Conservation (phyloP, 2,329 filamentous ascomycete genomes). For the Fusarium devonianum region DNA sequence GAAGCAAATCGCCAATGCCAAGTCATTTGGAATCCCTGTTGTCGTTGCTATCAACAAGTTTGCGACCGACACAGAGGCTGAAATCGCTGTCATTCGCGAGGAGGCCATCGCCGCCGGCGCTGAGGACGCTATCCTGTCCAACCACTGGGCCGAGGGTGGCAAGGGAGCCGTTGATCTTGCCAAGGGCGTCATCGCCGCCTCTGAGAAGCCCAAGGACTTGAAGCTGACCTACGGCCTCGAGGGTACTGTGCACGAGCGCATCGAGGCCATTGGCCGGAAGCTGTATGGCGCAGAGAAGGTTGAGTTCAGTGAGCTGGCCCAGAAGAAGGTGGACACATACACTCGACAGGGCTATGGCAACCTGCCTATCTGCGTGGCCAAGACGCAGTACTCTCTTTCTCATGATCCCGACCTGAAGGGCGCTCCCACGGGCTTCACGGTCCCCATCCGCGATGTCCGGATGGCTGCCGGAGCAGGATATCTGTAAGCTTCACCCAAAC, state of each 20-base stretch:
- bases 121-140: conserved; percentile 89
- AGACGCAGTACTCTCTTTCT: conserved; percentile 96
- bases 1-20: conserved; percentile 94
- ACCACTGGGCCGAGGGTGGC: conserved; percentile 97
- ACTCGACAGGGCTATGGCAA: conserved; percentile 90
- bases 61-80: conserved; percentile 89
- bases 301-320: conserved; percentile 91
- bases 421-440: conserved; percentile 90
- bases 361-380: conserved; percentile 94
- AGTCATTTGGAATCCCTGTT: conserved; percentile 87
- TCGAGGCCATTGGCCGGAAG: conserved; percentile 86
- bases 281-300: conserved; percentile 95
- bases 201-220: conserved; percentile 85
- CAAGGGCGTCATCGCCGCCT: conserved; percentile 82
- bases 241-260: conserved; percentile 83
- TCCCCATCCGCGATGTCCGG: conserved; percentile 92
- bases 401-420: conserved; percentile 95
- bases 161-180: conserved; percentile 89
- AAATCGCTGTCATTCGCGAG: conserved; percentile 87
- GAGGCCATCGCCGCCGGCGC: conserved; percentile 92
- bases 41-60: conserved; percentile 98
- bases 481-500: conserved; percentile 63
- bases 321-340: conserved; percentile 96
- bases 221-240: conserved; percentile 85
- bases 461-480: conserved; percentile 95